Evolutionary conservation across 768 basidiomycete species (phyloP), one percentile per base, ranked within the genome.

Genomic region (Kwoniella dendrophila): DNA sequence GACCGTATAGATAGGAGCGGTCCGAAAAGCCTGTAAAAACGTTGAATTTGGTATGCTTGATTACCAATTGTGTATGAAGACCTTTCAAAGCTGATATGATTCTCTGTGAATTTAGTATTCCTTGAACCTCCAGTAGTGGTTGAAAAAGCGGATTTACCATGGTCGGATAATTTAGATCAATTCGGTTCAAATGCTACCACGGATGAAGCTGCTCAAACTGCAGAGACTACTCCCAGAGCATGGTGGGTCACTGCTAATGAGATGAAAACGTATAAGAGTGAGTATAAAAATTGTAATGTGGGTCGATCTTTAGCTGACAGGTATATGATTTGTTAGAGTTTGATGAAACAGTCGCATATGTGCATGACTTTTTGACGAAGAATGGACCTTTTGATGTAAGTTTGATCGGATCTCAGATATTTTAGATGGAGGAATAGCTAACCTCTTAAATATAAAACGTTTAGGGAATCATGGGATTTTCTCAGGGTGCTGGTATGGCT

Each of bases 401-500:
- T 43, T 27, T 16, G 2, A 20, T 40, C 20, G 20, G 43, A 36
- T 50, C 2, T n/a, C 49, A 2, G 2, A 7, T 18, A n/a, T n/a
- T 33, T 8, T 0, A 54, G 6, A 38, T 26, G 11, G 6, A 40
- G 20, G 41, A 43, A 14, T 43, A 43, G 18, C 6, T 14, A 43
- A 43, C 12, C 34, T 38, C 10, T 16, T 26, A 20, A 24, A 3
- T 38, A 32, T 1, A 6, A 24, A 38, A 1, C 26, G 20, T 0
- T 49, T 38, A 76, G 75, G 76, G 75, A 30, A 66, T 77, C 12
- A 73, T 78, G 68, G 77, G 77, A 1, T 78, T 78, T 62, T 75
- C 74, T 2, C 77, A 78, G 61, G 77, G 77, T n/a, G 77, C 68
- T 32, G 72, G 74, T 52, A 77, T 78, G 77, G 74, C 75, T 7